phyloP scores from a whole-genome alignment of 2,329 filamentous ascomycete genomes.

The Metarhizium sp. region DNA sequence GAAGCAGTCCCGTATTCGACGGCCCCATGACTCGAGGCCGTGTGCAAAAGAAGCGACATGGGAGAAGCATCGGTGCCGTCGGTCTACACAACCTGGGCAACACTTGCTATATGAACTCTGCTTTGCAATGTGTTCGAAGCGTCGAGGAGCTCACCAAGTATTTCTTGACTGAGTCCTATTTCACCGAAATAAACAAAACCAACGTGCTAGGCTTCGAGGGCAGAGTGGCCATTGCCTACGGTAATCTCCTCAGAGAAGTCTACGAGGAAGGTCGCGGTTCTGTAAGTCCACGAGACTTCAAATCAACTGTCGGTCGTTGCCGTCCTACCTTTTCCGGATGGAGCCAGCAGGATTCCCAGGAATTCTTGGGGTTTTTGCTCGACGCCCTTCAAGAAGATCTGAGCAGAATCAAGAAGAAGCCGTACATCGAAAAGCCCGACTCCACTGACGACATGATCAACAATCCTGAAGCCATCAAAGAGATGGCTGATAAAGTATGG shows the following conservation, averaged over 20 bases:
- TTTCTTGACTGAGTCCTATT: conserved; percentile 68
- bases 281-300: conserved; percentile 73
- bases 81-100: conserved; percentile 89
- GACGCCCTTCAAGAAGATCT: conserved; percentile 93
- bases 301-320: conserved; percentile 69
- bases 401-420: conserved; percentile 89
- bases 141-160: conserved; percentile 91
- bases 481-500: conserved; percentile 83
- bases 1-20: conserved; percentile 56
- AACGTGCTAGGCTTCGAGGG: conserved; percentile 85
- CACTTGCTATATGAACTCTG: conserved; percentile 99
- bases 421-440: conserved; percentile 94
- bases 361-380: conserved; percentile 89
- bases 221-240: conserved; percentile 78
- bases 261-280: conserved; percentile 63
- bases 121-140: conserved; percentile 85
- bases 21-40: conserved; percentile 62
- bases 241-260: conserved; percentile 64
- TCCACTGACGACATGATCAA: conserved; percentile 94
- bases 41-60: conserved; percentile 57
- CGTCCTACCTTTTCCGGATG: conserved; percentile 86
- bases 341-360: conserved; percentile 94
- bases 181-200: conserved; percentile 70
- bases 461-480: conserved; percentile 67
- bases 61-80: conserved; percentile 64